These are phyloP conservation scores for Fusarium nygamai DNA, from an alignment of 2,329 filamentous ascomycete species.

Conservation along the genomic window DNA sequence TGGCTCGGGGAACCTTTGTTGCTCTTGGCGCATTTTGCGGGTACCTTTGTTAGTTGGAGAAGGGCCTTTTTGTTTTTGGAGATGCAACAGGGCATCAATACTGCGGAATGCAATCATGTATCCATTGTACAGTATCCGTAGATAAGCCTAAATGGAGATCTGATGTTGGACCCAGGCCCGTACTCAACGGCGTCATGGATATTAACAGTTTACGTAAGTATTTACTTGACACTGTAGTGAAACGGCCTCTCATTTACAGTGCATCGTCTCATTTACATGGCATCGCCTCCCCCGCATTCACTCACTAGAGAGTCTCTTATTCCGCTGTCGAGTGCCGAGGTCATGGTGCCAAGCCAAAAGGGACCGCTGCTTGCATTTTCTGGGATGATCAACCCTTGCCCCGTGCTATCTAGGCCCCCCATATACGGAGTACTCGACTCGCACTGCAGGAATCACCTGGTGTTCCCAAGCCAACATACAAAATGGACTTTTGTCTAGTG, in stretches of 20 bases:
- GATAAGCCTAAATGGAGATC: neutral
- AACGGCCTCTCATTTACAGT: neutral
- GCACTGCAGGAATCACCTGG: slow-evolving; percentile 3
- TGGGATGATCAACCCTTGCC: neutral
- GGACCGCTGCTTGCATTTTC: neutral
- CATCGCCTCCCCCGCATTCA: slow-evolving; percentile 15
- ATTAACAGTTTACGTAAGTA: neutral
- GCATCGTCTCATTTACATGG: no score
- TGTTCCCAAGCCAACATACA: neutral
- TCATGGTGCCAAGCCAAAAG: neutral
- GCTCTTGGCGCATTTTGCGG: slow-evolving; percentile 23
- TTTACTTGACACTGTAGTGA: neutral
- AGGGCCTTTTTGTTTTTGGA: slow-evolving; percentile 25
- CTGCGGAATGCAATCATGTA: neutral
- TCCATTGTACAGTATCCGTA: neutral
- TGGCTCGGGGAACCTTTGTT: slow-evolving; percentile 33
- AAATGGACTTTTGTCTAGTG: slow-evolving; percentile 22
- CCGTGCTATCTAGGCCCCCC: neutral
- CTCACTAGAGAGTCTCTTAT: neutral
- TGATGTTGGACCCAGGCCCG: neutral
- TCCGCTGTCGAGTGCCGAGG: slow-evolving; percentile 11
- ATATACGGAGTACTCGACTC: neutral
- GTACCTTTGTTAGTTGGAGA: slow-evolving; percentile 27
- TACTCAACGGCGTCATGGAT: neutral
- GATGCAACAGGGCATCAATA: neutral